Evolutionary conservation across 2,329 filamentous ascomycete genomes (phyloP).

Genomic region (Nakataea oryzae): DNA sequence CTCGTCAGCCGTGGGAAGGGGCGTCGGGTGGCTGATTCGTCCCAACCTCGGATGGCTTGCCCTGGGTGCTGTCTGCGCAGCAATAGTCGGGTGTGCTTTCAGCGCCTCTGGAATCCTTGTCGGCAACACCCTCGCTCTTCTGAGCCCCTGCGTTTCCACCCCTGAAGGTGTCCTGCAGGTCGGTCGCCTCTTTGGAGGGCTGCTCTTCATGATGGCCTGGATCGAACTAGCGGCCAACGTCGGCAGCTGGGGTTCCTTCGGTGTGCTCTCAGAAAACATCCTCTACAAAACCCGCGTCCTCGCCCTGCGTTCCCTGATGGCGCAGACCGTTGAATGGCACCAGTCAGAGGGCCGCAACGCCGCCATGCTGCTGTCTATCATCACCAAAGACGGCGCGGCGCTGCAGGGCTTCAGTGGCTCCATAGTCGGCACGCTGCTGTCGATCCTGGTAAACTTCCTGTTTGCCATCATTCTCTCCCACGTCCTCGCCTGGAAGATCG

Average conservation of each 20-base stretch:
- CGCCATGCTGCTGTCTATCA: slow-evolving; percentile 50
- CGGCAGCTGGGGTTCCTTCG: slow-evolving; percentile 44
- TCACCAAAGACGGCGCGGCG: slow-evolving; percentile 59
- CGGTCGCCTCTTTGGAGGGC: slow-evolving; percentile 42
- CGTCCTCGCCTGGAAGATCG: slow-evolving; percentile 67
- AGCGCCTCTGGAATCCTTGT: slow-evolving; percentile 48
- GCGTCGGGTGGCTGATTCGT: slow-evolving; percentile 11
- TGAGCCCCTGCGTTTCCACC: slow-evolving; percentile 41
- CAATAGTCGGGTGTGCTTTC: slow-evolving; percentile 46
- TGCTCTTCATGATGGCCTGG: slow-evolving; percentile 50
- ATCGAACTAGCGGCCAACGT: slow-evolving; percentile 50
- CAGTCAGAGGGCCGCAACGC: slow-evolving; percentile 54
- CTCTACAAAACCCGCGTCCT: slow-evolving; percentile 44
- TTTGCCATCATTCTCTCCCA: slow-evolving; percentile 59
- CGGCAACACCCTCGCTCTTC: slow-evolving; percentile 45
- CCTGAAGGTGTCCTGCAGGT: slow-evolving; percentile 32
- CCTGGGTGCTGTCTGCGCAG: slow-evolving; percentile 36
- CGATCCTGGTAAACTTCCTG: slow-evolving; percentile 57
- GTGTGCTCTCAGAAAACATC: slow-evolving; percentile 43
- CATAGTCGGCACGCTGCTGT: slow-evolving; percentile 59
- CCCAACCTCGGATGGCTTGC: slow-evolving; percentile 28
- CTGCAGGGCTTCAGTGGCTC: slow-evolving; percentile 60
- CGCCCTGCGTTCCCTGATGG: slow-evolving; percentile 44
- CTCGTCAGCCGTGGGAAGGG: neutral
- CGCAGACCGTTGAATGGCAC: slow-evolving; percentile 54